Base-by-base conservation (phyloP, 164 flowering plant species). In the Echeveria elegans region DNA sequence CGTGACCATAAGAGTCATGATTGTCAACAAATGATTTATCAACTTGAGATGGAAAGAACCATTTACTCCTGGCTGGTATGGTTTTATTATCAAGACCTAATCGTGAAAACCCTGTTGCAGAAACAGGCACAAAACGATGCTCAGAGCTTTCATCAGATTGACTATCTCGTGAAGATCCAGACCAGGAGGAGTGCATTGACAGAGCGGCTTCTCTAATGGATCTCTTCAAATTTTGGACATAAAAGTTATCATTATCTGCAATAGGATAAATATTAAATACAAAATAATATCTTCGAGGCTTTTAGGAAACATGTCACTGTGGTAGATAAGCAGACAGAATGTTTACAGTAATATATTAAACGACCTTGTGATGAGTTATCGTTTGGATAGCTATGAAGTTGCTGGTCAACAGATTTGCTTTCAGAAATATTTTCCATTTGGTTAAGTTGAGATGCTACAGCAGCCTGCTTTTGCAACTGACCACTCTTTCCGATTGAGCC, bases 171-270 rank as follows among this genome's bases (percentile, higher is more conserved):
- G 88, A 82, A 52, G 86, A 77, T 67, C 81, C 95, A n/a, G 70
- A 67, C 69, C 73, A 79, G 76, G 77, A 77, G 38, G 85, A 75
- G 65, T 75, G 86, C 64, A 73, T 69, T 30, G 84, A 73, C 47
- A 95, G 75, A 73, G 97, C 99, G 53, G 96, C 92, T 82, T 89
- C 97, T 74, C 97, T 82, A 30, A 95, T 92, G 63, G 94, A 88
- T 77, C 88, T 79, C 82, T 87, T 92, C 66, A 95, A 64, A 71
- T 85, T 81, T 73, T 83, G 92, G 56, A 88, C 84, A 77, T 73
- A 86, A 52, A 74, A 77, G 72, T 30, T 71, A 66, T 86, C 90
- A 72, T 74, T 70, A 28, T 83, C 97, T 88, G 86, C 72, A 69
- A 14, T 23, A 11, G 31, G 47, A 43, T 16, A 15, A 1, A 43